Evolutionary conservation across 2,329 filamentous ascomycete genomes (phyloP), one percentile per base, ranked within the genome.

Genomic region (Grosmannia huntii): DNA sequence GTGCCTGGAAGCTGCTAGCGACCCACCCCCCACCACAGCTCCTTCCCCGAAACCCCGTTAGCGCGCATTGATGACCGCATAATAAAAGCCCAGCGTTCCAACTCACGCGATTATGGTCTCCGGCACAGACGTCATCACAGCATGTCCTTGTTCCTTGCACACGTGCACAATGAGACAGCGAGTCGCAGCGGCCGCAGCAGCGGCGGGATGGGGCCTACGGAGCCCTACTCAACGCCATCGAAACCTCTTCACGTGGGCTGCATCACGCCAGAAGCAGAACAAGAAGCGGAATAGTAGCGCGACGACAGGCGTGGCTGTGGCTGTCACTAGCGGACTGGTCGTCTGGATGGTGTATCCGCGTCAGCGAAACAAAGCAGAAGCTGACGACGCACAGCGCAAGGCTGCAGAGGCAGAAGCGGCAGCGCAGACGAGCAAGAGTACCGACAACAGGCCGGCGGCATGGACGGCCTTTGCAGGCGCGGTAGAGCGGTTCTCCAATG

Each of bases 401-500:
- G 5, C 46, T 11, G 12, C 1, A 21, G 10, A 33, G 28, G 3
- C 27, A 12, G 21, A 19, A 33, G 46, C 48, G 2, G 33, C 48
- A 10, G 48, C 46, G 4, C 41, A n/a, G 25, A 25, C 25, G 5
- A 28, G 48, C 48, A 28, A 12, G 5, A 28, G 25, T 25, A 28
- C 48, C 25, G 48, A 50, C 48, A 50, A 19, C 25, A 50, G 5
- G 5, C 23, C 23, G 25, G 6, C 23, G 3, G 77, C 78, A 7
- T 82, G 78, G 79, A 66, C 69, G 53, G 69, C 69, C 50, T 80
- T 82, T 60, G 67, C 75, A 2, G 70, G 67, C 21, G 70, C 70
- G 23, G 76, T 82, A 60, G 75, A 77, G 63, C 70, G 75, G 46
- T 23, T 89, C 56, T 79, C 82, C 16, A 68, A 76, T 16, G 68